A percentile compares a stretch with the other conserved stretches of the same genome.
phyloP scores from a whole-genome alignment of 768 basidiomycete species.

The Macrolepiota albuminosa region DNA sequence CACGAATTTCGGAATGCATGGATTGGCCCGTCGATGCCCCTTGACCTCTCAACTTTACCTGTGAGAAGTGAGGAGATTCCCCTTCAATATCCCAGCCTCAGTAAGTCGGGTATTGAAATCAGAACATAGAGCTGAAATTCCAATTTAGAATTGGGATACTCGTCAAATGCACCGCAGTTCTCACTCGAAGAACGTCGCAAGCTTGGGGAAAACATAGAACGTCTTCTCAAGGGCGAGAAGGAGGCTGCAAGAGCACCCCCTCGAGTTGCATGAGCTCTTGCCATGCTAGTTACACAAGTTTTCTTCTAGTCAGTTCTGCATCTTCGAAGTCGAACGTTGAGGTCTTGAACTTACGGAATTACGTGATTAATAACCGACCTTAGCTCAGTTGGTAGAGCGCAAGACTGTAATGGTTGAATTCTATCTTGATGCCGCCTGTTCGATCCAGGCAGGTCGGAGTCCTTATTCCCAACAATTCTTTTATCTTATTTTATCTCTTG shows the following conservation, averaged over 20 bases:
- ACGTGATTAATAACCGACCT: background rate
- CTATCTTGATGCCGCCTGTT: slow-evolving; percentile 3
- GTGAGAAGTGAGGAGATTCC: slow-evolving; percentile 51
- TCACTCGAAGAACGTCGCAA: slow-evolving; percentile 58
- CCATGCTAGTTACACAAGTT: too few species aligned
- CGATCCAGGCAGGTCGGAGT: background rate
- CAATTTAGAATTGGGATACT: slow-evolving; percentile 62
- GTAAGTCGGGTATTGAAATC: slow-evolving; percentile 32
- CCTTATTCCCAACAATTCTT: too few species aligned
- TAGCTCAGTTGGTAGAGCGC: slow-evolving; percentile 15
- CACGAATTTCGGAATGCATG: slow-evolving; percentile 68
- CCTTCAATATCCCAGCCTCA: slow-evolving; percentile 61
- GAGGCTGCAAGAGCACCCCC: slow-evolving; percentile 65
- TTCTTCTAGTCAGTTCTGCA: too few species aligned
- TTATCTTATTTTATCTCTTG: too few species aligned
- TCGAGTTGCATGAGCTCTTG: background rate
- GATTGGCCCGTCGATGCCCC: slow-evolving; percentile 67
- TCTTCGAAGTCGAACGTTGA: too few species aligned
- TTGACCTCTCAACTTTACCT: slow-evolving; percentile 57
- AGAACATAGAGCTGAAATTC: background rate
- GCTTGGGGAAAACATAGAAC: slow-evolving; percentile 58
- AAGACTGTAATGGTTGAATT: slow-evolving; percentile 11
- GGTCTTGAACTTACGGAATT: too few species aligned
- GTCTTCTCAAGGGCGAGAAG: slow-evolving; percentile 53
- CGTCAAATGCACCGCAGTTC: slow-evolving; percentile 42